A percentile compares a stretch with the other conserved stretches of the same genome.
Evolutionary conservation across 257 asterid species (phyloP).

Genomic region (Nicotiana undulata): DNA sequence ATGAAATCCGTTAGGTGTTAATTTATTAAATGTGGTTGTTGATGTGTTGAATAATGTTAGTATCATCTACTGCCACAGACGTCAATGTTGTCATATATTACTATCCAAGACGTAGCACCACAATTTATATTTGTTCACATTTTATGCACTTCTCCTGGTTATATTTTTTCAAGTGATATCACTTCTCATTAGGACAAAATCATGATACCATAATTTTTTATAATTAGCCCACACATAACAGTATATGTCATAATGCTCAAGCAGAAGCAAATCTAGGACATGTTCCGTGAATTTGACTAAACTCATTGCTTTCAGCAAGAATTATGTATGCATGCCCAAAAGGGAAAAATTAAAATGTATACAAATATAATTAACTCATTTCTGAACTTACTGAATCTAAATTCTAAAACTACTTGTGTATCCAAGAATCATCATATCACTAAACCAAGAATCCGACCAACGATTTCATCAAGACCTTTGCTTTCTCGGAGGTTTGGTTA

Average conservation of each 20-base stretch:
- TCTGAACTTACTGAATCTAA: neutral
- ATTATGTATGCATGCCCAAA: neutral
- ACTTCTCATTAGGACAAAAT: neutral
- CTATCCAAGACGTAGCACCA: neutral
- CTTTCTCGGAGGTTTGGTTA: conserved; percentile 27
- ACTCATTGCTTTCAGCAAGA: neutral
- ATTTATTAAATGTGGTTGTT: no score
- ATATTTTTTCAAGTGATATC: neutral
- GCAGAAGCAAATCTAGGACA: neutral
- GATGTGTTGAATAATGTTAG: no score
- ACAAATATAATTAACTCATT: neutral
- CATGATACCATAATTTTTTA: neutral
- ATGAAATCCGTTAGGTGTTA: no score
- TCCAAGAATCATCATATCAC: neutral
- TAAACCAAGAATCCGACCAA: conserved; percentile 25
- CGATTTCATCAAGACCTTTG: conserved; percentile 28
- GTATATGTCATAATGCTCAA: neutral
- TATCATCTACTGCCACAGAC: no score
- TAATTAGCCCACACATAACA: neutral
- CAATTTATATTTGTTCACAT: neutral
- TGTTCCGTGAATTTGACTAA: neutral
- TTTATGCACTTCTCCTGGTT: neutral
- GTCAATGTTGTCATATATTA: no score
- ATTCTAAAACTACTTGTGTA: neutral
- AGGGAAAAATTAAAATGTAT: neutral